Evolutionary conservation across 371 early-diverging fungal species (phyloP).

Genomic region (Synchytrium microbalum): DNA sequence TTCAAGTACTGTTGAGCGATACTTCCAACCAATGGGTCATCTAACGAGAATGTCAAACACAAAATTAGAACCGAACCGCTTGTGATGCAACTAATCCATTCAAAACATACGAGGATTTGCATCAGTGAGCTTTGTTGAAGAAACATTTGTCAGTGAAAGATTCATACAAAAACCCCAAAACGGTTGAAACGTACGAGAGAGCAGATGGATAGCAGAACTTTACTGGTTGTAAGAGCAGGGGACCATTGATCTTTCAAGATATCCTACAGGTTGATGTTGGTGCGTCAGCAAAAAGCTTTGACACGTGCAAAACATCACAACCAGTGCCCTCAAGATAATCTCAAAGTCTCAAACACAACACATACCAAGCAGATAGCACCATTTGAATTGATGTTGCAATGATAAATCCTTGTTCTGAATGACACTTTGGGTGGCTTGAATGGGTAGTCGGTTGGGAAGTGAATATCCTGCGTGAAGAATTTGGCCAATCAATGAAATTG

Average conservation of each 20-base stretch:
- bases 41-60: constrained; percentile 29
- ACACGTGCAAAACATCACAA: too few relatives aligned
- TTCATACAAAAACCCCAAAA: too few relatives aligned
- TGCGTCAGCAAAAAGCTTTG: too few relatives aligned
- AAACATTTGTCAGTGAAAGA: too few relatives aligned
- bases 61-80: neutral
- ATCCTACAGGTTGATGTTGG: too few relatives aligned
- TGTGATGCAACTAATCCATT: neutral
- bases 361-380: constrained; percentile 89
- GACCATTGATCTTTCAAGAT: constrained; percentile 93
- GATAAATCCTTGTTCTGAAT: constrained; percentile 90
- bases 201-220: constrained; percentile 81
- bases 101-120: constrained; percentile 70
- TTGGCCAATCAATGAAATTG: too few relatives aligned
- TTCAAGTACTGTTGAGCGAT: constrained; percentile 88
- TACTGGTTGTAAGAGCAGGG: constrained; percentile 88
- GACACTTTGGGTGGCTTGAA: constrained; percentile 84
- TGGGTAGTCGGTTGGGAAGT: constrained; percentile 86
- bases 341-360: too few relatives aligned
- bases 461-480: constrained; percentile 40
- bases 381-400: constrained; percentile 89
- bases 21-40: constrained; percentile 85
- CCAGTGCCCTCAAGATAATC: too few relatives aligned
- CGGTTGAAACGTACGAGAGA: too few relatives aligned
- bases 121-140: too few relatives aligned